A percentile compares a stretch with the other conserved stretches of the same genome.
Conservation (phyloP, 495 filamentous ascomycete genomes). For the Parachaetomium inaequale region DNA sequence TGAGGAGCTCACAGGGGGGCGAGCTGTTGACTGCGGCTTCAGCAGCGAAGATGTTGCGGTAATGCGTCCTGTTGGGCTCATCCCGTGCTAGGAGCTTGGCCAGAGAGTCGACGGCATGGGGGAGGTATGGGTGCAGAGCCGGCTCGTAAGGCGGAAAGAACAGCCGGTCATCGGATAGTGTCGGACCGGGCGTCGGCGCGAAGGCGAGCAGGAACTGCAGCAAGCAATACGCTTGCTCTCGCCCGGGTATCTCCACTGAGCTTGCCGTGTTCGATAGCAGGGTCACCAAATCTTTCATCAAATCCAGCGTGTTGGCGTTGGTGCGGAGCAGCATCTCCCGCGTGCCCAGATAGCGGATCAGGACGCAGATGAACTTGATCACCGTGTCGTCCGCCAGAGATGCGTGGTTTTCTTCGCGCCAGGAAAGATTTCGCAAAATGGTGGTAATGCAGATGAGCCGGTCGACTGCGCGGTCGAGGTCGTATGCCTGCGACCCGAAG, state of each 20-base stretch:
- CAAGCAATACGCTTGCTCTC: slow-evolving; percentile 82
- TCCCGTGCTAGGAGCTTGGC: slow-evolving; percentile 91
- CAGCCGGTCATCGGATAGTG: slow-evolving; percentile 50
- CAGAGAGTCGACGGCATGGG: slow-evolving; percentile 80
- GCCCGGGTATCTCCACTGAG: slow-evolving; percentile 73
- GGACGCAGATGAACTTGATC: slow-evolving; percentile 71
- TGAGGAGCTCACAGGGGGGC: slow-evolving; percentile 75
- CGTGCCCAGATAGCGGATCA: slow-evolving; percentile 84
- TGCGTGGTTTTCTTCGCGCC: slow-evolving; percentile 64
- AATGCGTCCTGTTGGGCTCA: slow-evolving; percentile 84
- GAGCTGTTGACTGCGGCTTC: slow-evolving; percentile 52
- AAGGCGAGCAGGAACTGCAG: slow-evolving; percentile 90
- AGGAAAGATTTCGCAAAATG: slow-evolving; percentile 89
- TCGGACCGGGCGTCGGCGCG: slow-evolving; percentile 66
- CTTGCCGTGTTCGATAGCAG: slow-evolving; percentile 84
- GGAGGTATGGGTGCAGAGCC: slow-evolving; percentile 78
- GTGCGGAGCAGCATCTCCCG: slow-evolving; percentile 80
- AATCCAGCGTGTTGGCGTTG: slow-evolving; percentile 78
- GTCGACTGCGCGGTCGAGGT: slow-evolving; percentile 82
- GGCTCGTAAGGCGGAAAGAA: slow-evolving; percentile 81
- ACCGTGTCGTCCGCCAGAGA: slow-evolving; percentile 69
- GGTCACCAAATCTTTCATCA: slow-evolving; percentile 92
- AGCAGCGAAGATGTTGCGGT: slow-evolving; percentile 71
- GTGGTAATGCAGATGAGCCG: slow-evolving; percentile 86
- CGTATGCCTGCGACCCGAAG: slow-evolving; percentile 75